Conservation (phyloP, 2,329 filamentous ascomycete species). For the Microsporum audouinii region DNA sequence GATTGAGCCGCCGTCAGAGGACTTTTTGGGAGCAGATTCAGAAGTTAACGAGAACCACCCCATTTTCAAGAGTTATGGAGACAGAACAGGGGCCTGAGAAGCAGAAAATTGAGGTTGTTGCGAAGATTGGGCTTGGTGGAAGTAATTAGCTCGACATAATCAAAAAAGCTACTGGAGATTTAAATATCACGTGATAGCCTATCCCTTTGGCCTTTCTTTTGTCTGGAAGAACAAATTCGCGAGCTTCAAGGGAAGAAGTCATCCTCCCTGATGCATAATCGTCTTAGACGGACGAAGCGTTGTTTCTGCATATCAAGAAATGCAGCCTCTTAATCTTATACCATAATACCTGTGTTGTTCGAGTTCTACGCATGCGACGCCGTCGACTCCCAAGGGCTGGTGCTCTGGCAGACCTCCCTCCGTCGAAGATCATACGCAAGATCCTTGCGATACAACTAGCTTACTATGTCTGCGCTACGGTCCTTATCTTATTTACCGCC, state of each 20-base stretch:
- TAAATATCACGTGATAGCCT: neutral
- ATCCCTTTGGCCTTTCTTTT: neutral
- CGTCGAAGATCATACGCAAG: slow-evolving; percentile 55
- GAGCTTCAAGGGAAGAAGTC: neutral
- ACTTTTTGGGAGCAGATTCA: slow-evolving; percentile 32
- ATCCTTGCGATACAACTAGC: slow-evolving; percentile 53
- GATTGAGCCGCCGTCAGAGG: slow-evolving; percentile 52
- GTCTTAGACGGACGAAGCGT: neutral
- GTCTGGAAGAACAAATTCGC: neutral
- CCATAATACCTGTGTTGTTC: neutral
- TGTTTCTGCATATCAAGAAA: neutral
- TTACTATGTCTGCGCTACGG: slow-evolving; percentile 51
- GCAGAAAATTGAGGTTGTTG: neutral
- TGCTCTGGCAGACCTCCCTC: slow-evolving; percentile 55
- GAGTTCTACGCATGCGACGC: slow-evolving; percentile 27
- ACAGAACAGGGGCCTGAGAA: neutral
- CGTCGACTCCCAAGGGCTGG: slow-evolving; percentile 54
- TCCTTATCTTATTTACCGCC: slow-evolving; percentile 56
- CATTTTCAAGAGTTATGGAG: slow-evolving; percentile 30
- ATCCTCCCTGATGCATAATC: neutral
- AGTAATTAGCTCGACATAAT: neutral
- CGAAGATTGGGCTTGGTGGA: too few species aligned
- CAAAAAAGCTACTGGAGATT: neutral
- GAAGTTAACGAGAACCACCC: slow-evolving; percentile 41
- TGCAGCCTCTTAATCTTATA: neutral